Conservation (phyloP, 192 early-diverging fungal species). For the Chytriomyces confervae region DNA sequence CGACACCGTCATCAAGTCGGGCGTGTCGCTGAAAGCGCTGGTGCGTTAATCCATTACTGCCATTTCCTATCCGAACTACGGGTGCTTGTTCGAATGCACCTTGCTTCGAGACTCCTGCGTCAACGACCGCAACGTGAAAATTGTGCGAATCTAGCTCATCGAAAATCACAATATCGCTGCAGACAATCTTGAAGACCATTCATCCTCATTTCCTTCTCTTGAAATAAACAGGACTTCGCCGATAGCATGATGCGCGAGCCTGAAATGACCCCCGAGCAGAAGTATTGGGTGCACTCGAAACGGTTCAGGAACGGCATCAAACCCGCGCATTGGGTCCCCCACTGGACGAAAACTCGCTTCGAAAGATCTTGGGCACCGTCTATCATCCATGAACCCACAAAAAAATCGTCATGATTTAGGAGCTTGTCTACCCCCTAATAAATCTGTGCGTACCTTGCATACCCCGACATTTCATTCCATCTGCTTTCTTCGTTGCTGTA, state of each 20-base stretch:
- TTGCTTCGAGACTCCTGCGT: background rate
- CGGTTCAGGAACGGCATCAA: constrained; percentile 60
- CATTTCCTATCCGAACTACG: background rate
- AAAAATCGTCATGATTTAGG: background rate
- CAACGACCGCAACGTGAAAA: too few species aligned
- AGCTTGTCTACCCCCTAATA: too few species aligned
- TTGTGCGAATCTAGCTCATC: background rate
- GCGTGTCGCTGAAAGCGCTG: constrained; percentile 53
- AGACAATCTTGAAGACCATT: background rate
- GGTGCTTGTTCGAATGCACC: background rate
- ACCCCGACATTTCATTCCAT: too few species aligned
- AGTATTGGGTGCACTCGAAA: constrained; percentile 62
- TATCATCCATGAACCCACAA: constrained; percentile 43
- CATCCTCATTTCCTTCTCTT: background rate
- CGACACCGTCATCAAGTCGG: constrained; percentile 49
- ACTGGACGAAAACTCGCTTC: constrained; percentile 60
- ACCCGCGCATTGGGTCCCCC: constrained; percentile 60
- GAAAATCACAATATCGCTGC: background rate
- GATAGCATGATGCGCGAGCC: constrained; percentile 43
- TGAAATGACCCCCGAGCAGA: constrained; percentile 56
- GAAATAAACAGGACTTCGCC: constrained; percentile 43
- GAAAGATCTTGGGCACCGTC: constrained; percentile 46
- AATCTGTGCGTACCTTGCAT: too few species aligned
- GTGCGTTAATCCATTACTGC: constrained; percentile 29
- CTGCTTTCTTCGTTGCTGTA: too few species aligned